Conservation (phyloP, 805 yeast genomes). For the Saturnispora zaruensis region DNA sequence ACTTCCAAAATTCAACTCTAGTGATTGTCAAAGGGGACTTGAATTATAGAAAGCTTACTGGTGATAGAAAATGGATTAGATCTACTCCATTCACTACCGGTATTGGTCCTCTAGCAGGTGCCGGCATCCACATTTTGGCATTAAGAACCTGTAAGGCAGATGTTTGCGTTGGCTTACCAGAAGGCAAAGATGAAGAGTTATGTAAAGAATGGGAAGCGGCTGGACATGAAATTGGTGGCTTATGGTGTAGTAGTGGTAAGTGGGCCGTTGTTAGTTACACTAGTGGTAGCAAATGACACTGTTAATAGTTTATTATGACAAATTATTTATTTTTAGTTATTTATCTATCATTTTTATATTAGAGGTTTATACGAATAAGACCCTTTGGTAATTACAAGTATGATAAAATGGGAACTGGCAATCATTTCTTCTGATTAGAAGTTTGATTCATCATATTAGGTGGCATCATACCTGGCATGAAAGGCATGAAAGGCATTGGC, state of each 20-base stretch:
- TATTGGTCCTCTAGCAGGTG: conserved; percentile 55
- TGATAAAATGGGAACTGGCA: background rate
- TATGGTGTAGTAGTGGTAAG: conserved; percentile 85
- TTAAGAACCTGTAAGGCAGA: conserved; percentile 96
- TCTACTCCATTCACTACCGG: conserved; percentile 68
- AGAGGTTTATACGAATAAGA: background rate
- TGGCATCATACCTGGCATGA: conserved; percentile 4
- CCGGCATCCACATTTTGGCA: conserved; percentile 59
- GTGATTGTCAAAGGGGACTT: conserved; percentile 91
- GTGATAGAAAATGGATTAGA: conserved; percentile 81
- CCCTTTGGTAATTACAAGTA: background rate
- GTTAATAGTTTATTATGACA: background rate
- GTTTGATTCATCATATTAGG: background rate
- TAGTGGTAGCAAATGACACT: conserved; percentile 25
- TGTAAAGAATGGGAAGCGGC: conserved; percentile 44
- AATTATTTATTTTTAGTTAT: background rate
- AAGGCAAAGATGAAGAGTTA: conserved; percentile 65
- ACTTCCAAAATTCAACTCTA: conserved; percentile 55
- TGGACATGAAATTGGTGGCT: conserved; percentile 57
- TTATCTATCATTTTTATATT: background rate
- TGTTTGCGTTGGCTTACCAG: conserved; percentile 76
- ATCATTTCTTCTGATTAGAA: background rate
- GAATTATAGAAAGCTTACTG: conserved; percentile 89
- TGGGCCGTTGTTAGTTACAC: conserved; percentile 82
- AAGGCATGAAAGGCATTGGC: conserved; percentile 28